Evolutionary conservation across 164 flowering plant genomes (phyloP).

Genomic region (Echeveria elegans): DNA sequence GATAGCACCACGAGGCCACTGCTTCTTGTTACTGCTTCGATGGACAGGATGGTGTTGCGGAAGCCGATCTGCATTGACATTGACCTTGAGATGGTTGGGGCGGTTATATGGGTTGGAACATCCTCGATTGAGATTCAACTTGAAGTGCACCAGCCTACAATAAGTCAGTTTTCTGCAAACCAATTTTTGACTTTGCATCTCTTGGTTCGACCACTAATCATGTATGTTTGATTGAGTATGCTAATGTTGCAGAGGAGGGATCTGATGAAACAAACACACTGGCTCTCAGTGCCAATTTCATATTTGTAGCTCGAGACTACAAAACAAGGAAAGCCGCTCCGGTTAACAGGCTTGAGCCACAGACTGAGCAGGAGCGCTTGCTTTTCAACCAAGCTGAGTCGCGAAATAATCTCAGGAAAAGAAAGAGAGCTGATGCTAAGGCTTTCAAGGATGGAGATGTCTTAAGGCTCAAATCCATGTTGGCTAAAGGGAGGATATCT

Average conservation of each 20-base stretch:
- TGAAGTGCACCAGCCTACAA: slow-evolving; percentile 52
- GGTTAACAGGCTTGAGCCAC: slow-evolving; percentile 69
- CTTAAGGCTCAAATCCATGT: slow-evolving; percentile 40
- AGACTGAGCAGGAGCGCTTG: slow-evolving; percentile 61
- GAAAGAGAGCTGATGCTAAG: slow-evolving; percentile 35
- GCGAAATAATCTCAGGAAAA: slow-evolving; percentile 54
- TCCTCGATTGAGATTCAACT: slow-evolving; percentile 90
- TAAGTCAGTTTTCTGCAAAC: slow-evolving; percentile 13
- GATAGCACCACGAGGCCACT: slow-evolving; percentile 85
- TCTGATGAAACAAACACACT: slow-evolving; percentile 34
- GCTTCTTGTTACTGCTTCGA: slow-evolving; percentile 91
- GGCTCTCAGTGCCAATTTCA: slow-evolving; percentile 86
- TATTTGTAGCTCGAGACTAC: slow-evolving; percentile 93
- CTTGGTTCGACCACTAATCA: too few relatives aligned
- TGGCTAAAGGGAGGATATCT: slow-evolving; percentile 86
- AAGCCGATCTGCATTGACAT: slow-evolving; percentile 69
- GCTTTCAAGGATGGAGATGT: slow-evolving; percentile 36
- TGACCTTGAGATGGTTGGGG: slow-evolving; percentile 68
- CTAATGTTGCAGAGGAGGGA: slow-evolving; percentile 25
- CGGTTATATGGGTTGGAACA: slow-evolving; percentile 91
- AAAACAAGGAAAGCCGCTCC: slow-evolving; percentile 86
- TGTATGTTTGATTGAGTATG: not conserved
- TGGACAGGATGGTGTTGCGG: slow-evolving; percentile 81
- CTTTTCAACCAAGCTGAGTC: slow-evolving; percentile 75
- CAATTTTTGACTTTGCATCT: not conserved